phyloP scores from a whole-genome alignment of 169 alveolate species.

The Blepharisma undulans region DNA sequence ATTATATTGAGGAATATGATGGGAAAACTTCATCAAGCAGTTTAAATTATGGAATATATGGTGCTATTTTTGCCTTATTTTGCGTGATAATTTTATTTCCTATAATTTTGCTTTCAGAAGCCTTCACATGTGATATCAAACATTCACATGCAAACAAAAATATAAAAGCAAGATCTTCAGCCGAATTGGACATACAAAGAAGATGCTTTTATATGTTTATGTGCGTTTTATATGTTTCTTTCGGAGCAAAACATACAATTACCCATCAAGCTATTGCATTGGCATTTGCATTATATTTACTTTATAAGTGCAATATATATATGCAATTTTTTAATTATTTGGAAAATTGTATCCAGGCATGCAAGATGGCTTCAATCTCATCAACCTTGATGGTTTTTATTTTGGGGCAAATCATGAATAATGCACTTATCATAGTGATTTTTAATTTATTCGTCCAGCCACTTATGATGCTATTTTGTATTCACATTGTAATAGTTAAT shows the following conservation, averaged over 20 bases:
- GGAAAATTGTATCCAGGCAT: neutral
- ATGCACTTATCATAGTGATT: neutral
- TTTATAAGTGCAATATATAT: neutral
- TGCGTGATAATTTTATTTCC: neutral
- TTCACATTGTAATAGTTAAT: neutral
- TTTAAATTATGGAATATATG: neutral
- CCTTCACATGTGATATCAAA: neutral
- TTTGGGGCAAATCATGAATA: neutral
- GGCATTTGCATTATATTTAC: neutral
- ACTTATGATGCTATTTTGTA: neutral
- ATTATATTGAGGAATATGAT: neutral
- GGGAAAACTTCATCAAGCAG: neutral
- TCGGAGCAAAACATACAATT: neutral
- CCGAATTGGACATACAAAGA: neutral
- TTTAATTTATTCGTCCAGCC: neutral
- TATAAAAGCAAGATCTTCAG: neutral
- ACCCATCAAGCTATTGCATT: neutral
- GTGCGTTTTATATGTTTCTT: neutral
- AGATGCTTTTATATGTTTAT: neutral
- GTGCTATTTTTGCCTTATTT: neutral
- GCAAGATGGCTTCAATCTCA: neutral
- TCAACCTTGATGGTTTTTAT: neutral
- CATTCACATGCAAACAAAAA: neutral
- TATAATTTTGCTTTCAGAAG: neutral
- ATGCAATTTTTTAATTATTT: neutral